Evolutionary conservation across 192 early-diverging fungal genomes (phyloP), one percentile per base, ranked within the genome.

Genomic region (Chytriomyces hyalinus): DNA sequence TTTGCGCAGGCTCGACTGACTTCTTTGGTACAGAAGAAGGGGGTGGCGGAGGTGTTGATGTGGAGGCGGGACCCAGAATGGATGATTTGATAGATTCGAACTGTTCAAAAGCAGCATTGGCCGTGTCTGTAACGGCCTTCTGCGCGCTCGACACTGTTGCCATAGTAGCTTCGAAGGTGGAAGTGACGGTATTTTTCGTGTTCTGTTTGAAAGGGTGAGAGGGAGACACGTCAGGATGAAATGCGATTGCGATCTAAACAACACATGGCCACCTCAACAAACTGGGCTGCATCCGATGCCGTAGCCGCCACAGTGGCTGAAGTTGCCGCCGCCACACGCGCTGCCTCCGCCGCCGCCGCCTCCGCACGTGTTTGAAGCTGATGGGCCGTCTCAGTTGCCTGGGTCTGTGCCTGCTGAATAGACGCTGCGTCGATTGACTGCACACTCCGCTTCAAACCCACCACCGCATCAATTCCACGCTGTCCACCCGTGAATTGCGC

Each of bases 401-500:
- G 15, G 64, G 17, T 11, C 26, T 65, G 20, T 13, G 36, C 64
- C 49, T 11, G 57, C 70, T 72, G n/a, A 1, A 72, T 22, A 9
- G 9, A 10, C 65, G 46, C 50, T 13, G 48, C 46, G 17, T 49
- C 50, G 20, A 67, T 9, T 10, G 13, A 9, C 9, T 15, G 46
- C 10, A 59, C 75, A 11, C 13, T 15, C 45, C 59, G 61, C 15
- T 50, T 44, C 8, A 65, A 7, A 11, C n/a, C 61, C 24, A 44
- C 24, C 6, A 61, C 67, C 45, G 50, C 36, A 36, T 78, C 77
- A 24, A 78, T 36, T 8, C 28, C 45, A 17, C 17, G 15, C 61
- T 78, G 69, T 59, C 77, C 77, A 61, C 77, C 77, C 7, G 77
- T 70, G 28, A 62, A 45, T 6, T 61, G n/a, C 20, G 59, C 69